Evolutionary conservation across 805 yeast species (phyloP), one percentile per base, ranked within the genome.

Genomic region (Kazachstania martiniae): DNA sequence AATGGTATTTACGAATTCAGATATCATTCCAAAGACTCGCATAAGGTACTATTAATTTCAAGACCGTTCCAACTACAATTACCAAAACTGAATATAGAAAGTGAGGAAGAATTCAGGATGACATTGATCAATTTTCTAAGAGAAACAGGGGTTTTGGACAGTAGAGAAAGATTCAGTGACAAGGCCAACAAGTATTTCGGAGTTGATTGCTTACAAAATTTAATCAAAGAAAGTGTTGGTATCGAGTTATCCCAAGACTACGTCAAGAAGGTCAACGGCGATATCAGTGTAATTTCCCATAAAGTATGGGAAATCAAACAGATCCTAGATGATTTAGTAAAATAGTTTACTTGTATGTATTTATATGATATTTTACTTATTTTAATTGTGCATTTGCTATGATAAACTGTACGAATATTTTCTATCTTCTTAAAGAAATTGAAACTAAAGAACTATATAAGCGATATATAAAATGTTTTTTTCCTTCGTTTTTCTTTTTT

Each of bases 1-100:
- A 72, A 68, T 25, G 93, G 93, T 0, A 62, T 71, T 21, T 82
- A 74, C 55, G 89, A 82, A 55, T 66, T 82, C 41, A 65, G 93
- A 50, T 77, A 77, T 46, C 91, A 82, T 48, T 62, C 69, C 32
- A 68, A 65, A 30, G 74, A 72, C 16, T 68, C 74, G 29, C 93
- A 82, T 49, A 77, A 73, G 36, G 93, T 81, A n/a, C 62, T 74
- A 16, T 63, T 66, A 39, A 66, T 74, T 21, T 72, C 86, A 0
- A 65, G 63, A 36, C 83, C 86, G 13, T 77, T 82, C 51, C 80
- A 77, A 50, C 61, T 82, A 28, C 62, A 58, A 21, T 48, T 63
- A 18, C 65, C 68, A 6, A 37, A 47, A 17, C 44, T 75, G 6
- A 47, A 53, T 3, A 12, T 18, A 2, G 14, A 25, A 3, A 19